Base-by-base conservation (phyloP, 1,139 yeast species). In the Geotrichum europaeum region DNA sequence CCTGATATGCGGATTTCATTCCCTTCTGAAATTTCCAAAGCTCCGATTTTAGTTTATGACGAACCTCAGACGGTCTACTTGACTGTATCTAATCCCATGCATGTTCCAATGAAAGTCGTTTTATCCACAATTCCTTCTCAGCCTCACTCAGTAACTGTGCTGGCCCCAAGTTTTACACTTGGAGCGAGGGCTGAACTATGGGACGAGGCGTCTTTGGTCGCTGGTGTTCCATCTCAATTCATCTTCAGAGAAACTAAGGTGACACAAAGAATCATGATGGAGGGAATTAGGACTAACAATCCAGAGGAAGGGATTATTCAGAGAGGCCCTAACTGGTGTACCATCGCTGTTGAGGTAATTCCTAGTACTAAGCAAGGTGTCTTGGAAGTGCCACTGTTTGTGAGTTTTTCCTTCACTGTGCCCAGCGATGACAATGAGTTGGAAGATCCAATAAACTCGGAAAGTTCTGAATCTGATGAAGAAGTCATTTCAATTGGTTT, bases 321-420 rank as follows among this genome's bases (percentile, higher is more conserved):
- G 67, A 84, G 84, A 65, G 84, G 87, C 56, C 84, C 72, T 47
- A 84, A 71, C 49, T 88, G 73, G 1, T 87, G 87, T 66, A 83
- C 83, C 20, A 86, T 79, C 47, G 85, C 80, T 18, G 83, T 81
- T 9, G 86, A 82, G 15, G 75, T 70, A 53, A 71, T 63, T 3
- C 64, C 67, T 2, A 49, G 49, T 3, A 34, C 51, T 5, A 40
- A 40, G n/a, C 47, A 40, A n/a, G 47, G 47, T 40, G 43, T 53
- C 4, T 54, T 64, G 15, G 64, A 65, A 50, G 57, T 69, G 22
- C 71, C 71, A 2, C 51, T 69, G 56, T 67, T 68, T 59, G 59
- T 68, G 40, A 67, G 68, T 56, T 62, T 64, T 36, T 55, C 66
- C 9, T 64, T 62, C 54, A 50, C 56, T 7, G 60, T 58, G 15